A percentile compares a stretch with the other conserved stretches of the same genome.
phyloP scores from a whole-genome alignment of 106 monocot genomes.

The Dendrobium catenatum region DNA sequence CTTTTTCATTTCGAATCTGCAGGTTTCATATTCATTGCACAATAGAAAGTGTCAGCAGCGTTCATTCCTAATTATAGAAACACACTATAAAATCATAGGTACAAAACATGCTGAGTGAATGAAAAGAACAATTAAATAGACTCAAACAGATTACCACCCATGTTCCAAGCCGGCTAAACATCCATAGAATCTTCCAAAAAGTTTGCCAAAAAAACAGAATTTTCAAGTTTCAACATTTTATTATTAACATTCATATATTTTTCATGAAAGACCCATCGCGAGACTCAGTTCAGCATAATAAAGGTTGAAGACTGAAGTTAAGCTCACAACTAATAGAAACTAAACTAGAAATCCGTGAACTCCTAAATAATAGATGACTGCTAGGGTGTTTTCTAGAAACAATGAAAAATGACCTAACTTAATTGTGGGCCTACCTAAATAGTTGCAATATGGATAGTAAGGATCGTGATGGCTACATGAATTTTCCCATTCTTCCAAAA shows the following conservation, averaged over 20 bases:
- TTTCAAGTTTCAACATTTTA: neutral
- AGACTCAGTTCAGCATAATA: neutral
- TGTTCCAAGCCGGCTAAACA: neutral
- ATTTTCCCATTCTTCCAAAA: neutral
- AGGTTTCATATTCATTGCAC: neutral
- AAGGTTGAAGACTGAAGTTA: neutral
- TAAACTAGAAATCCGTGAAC: neutral
- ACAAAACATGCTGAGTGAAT: neutral
- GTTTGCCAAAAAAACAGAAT: neutral
- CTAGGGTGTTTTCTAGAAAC: neutral
- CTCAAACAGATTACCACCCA: neutral
- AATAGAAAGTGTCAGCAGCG: neutral
- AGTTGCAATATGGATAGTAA: neutral
- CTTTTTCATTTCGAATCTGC: conserved; percentile 34
- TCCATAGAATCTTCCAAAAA: neutral
- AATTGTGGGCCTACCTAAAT: neutral
- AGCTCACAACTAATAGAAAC: neutral
- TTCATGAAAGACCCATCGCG: neutral
- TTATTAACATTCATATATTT: neutral
- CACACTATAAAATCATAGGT: neutral
- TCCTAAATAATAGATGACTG: neutral
- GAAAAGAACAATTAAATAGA: neutral
- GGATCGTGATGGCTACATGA: neutral
- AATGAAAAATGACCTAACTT: neutral
- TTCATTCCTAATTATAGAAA: neutral